These are phyloP conservation scores for Oryza glumipatula DNA, from an alignment of 176 grass and related monocot species.

Conservation along the genomic window DNA sequence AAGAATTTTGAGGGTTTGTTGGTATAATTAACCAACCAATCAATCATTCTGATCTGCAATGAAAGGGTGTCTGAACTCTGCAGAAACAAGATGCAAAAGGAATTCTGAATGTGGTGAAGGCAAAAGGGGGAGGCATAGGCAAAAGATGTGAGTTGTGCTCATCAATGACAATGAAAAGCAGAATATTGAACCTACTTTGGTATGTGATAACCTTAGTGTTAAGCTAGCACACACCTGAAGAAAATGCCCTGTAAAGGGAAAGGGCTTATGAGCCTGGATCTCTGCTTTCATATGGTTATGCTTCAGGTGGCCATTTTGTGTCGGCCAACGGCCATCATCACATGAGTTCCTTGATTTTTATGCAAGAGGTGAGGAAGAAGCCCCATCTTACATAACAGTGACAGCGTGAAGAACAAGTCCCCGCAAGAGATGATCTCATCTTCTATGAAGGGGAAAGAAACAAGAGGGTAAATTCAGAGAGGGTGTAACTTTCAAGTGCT, in stretches of 20 bases:
- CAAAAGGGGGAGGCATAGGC: neutral
- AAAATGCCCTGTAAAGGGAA: neutral
- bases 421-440: too few species aligned
- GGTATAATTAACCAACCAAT: neutral
- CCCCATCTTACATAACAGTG: too few species aligned
- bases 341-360: neutral
- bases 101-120: neutral
- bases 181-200: neutral
- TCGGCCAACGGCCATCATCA: neutral
- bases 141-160: conserved; percentile 11
- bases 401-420: too few species aligned
- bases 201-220: neutral
- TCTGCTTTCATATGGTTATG: neutral
- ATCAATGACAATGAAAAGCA: conserved; percentile 12
- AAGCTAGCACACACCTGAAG: neutral
- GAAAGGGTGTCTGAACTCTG: neutral
- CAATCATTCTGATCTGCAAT: neutral
- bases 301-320: neutral
- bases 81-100: neutral
- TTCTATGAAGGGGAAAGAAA: too few species aligned
- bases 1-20: neutral
- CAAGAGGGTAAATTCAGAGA: too few species aligned
- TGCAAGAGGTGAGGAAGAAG: neutral
- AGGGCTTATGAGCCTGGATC: neutral
- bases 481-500: too few species aligned